Evolutionary conservation across 768 basidiomycete genomes (phyloP).

Genomic region (Mycena chlorophos): DNA sequence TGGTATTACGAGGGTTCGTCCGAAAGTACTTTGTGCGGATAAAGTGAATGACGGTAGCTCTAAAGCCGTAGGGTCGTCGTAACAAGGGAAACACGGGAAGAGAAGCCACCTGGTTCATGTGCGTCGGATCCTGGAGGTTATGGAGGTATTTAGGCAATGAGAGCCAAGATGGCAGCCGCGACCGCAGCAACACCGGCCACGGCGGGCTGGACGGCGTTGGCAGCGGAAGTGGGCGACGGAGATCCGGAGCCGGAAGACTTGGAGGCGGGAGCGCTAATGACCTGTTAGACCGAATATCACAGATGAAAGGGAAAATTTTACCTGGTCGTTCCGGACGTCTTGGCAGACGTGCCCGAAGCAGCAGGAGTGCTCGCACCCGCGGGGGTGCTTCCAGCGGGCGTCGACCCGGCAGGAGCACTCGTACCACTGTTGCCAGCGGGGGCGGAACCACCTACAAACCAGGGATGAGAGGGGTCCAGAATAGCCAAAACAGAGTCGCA

Average conservation of each 20-base stretch:
- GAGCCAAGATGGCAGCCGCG: slow-evolving; percentile 45
- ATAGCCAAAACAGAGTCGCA: slow-evolving; percentile 8
- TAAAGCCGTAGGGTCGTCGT: slow-evolving; percentile 7
- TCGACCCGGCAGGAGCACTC: slow-evolving; percentile 14
- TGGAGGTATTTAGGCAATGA: slow-evolving; percentile 37
- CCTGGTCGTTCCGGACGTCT: background rate
- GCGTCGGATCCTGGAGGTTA: slow-evolving; percentile 4
- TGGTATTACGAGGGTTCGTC: slow-evolving; percentile 15
- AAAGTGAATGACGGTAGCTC: slow-evolving; percentile 23
- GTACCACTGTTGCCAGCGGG: slow-evolving; percentile 1
- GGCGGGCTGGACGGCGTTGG: slow-evolving; percentile 33
- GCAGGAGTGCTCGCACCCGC: background rate
- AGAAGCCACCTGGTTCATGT: slow-evolving; percentile 21
- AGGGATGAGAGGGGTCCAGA: slow-evolving; percentile 6
- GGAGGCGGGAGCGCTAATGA: slow-evolving; percentile 9
- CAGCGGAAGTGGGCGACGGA: no score
- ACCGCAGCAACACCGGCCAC: slow-evolving; percentile 34
- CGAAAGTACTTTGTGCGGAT: slow-evolving; percentile 17
- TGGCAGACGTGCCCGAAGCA: background rate
- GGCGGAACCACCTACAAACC: no score
- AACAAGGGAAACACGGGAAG: slow-evolving; percentile 4
- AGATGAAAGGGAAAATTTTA: background rate
- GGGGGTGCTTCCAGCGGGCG: no score
- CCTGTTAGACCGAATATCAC: background rate
- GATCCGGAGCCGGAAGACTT: slow-evolving; percentile 19